Conservation (phyloP, 495 filamentous ascomycete species). For the Podospora conica region DNA sequence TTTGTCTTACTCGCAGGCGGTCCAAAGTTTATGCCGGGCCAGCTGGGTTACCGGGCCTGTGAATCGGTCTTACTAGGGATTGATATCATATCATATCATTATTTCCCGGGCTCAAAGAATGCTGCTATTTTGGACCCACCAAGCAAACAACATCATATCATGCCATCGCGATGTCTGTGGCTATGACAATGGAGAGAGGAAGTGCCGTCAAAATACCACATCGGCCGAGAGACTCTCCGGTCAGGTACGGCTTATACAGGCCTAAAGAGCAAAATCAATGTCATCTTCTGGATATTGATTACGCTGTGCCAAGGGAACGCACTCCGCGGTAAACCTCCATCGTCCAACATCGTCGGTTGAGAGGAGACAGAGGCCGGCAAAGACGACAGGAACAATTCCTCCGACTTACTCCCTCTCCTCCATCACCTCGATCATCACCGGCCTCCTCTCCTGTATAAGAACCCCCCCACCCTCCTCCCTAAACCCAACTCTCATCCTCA, state of each 20-base stretch:
- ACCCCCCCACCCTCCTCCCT: neutral
- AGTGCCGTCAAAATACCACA: neutral
- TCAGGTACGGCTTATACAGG: neutral
- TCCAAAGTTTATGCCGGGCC: too few species aligned
- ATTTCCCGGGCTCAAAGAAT: neutral
- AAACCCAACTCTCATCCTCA: neutral
- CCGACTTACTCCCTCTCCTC: neutral
- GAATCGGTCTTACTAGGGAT: neutral
- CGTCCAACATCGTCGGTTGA: neutral
- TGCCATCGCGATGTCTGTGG: neutral
- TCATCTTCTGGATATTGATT: neutral
- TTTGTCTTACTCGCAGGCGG: too few species aligned
- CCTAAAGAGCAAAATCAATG: neutral
- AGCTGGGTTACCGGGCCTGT: too few species aligned
- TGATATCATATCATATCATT: neutral
- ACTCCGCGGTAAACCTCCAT: neutral
- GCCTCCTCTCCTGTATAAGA: neutral
- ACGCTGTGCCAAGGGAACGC: neutral
- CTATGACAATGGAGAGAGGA: neutral
- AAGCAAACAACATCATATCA: neutral
- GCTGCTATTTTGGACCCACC: neutral
- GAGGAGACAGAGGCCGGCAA: neutral
- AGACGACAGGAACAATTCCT: neutral
- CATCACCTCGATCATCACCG: neutral
- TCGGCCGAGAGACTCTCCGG: neutral